phyloP scores from a whole-genome alignment of 177 flowering plant genomes.

The Vitis hybrid region DNA sequence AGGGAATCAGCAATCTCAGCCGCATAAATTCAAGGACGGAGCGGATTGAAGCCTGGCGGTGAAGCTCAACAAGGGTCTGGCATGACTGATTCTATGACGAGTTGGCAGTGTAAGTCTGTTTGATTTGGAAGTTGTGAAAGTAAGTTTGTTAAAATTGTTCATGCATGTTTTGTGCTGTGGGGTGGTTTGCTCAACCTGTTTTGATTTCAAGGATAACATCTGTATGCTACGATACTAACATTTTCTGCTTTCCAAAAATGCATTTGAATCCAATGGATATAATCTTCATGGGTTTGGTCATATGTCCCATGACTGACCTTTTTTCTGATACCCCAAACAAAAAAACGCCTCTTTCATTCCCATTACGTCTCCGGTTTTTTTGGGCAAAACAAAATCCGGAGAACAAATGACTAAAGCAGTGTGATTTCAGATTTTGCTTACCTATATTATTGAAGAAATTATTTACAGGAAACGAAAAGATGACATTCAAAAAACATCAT shows the following conservation, averaged over 20 bases:
- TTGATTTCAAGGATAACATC: conserved; percentile 5
- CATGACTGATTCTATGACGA: background rate
- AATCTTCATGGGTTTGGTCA: too few relatives aligned
- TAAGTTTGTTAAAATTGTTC: background rate
- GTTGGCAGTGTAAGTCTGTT: conserved; percentile 3
- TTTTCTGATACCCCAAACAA: too few relatives aligned
- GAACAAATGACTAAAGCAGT: too few relatives aligned
- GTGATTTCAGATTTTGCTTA: too few relatives aligned
- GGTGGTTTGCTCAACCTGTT: conserved; percentile 17
- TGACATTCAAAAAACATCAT: too few relatives aligned
- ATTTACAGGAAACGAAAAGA: too few relatives aligned
- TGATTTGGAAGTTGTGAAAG: background rate
- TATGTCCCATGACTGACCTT: too few relatives aligned
- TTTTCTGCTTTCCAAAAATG: background rate
- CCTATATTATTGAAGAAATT: too few relatives aligned
- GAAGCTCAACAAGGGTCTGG: background rate
- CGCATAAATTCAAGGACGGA: conserved; percentile 37
- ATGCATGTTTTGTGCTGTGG: conserved; percentile 8
- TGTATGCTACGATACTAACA: conserved; percentile 7
- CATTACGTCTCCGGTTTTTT: too few relatives aligned
- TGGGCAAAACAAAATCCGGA: too few relatives aligned
- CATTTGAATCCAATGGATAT: conserved; percentile 3
- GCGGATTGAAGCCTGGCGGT: conserved; percentile 47
- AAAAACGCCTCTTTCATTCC: too few relatives aligned
- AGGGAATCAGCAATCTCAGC: conserved; percentile 34